phyloP scores from a whole-genome alignment of 257 asterid genomes.

The Solanum tacnaense region DNA sequence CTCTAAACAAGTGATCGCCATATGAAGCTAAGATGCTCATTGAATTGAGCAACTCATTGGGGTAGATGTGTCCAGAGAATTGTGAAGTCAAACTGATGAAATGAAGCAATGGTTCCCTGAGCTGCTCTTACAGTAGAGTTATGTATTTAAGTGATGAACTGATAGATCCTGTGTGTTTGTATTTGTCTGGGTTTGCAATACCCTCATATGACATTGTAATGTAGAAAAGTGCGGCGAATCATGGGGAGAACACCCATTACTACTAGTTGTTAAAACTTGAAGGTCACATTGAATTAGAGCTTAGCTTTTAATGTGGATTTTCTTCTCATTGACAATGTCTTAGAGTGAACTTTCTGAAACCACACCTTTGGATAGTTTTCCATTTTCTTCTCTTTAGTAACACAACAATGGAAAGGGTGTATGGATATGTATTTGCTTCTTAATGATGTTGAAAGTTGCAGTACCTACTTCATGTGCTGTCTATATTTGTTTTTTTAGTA shows the following conservation, averaged over 20 bases:
- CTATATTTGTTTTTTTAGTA: background rate
- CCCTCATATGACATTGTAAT: background rate
- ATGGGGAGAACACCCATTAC: background rate
- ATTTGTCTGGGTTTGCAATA: background rate
- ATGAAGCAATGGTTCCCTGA: background rate
- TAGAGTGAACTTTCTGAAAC: background rate
- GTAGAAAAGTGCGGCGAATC: background rate
- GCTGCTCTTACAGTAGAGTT: background rate
- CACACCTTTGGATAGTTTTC: background rate
- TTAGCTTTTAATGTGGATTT: background rate
- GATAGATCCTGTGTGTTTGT: background rate
- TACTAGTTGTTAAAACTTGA: background rate
- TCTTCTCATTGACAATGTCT: background rate
- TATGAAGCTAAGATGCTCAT: background rate
- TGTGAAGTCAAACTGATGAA: background rate
- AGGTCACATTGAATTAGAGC: background rate
- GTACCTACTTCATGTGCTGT: background rate
- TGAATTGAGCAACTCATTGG: background rate
- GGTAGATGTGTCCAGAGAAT: background rate
- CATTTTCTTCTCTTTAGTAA: background rate
- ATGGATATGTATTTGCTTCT: background rate
- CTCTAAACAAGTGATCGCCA: background rate
- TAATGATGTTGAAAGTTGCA: background rate
- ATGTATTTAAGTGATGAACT: background rate
- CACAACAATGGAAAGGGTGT: background rate